phyloP scores from a whole-genome alignment of 176 grass and related monocot species.

The Juncus inflexus region DNA sequence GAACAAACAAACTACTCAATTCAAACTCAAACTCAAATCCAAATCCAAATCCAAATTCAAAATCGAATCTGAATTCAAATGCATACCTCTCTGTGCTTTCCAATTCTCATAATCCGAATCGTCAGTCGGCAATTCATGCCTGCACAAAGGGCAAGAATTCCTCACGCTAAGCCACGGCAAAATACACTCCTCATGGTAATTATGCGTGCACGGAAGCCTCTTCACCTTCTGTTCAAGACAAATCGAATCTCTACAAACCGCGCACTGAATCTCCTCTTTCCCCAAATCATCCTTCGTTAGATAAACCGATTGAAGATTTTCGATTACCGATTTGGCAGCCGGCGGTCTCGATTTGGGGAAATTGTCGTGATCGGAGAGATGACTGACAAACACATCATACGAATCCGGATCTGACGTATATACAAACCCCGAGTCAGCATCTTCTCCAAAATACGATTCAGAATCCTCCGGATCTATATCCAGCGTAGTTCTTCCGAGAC shows the following conservation, averaged over 20 bases:
- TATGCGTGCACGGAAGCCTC: conserved; percentile 68
- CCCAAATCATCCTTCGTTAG: conserved; percentile 35
- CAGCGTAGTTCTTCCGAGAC: conserved; percentile 9
- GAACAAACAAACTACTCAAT: conserved; percentile 3
- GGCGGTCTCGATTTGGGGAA: conserved; percentile 50
- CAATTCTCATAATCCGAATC: conserved; percentile 73
- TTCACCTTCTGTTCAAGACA: conserved; percentile 48
- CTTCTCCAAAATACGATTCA: conserved; percentile 8
- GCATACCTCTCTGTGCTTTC: conserved; percentile 24
- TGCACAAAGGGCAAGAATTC: conserved; percentile 93
- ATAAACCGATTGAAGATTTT: conserved; percentile 46
- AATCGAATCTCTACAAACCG: conserved; percentile 66
- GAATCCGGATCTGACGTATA: conserved; percentile 56
- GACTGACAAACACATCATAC: conserved; percentile 51
- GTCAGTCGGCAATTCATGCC: conserved; percentile 80
- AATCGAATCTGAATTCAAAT: conserved; percentile 20
- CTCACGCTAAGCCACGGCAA: conserved; percentile 74
- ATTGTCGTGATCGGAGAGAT: conserved; percentile 47
- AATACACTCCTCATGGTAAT: conserved; percentile 88
- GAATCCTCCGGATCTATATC: conserved; percentile 13
- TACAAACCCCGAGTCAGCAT: conserved; percentile 55
- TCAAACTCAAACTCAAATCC: neutral
- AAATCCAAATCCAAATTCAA: conserved; percentile 21
- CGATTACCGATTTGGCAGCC: conserved; percentile 42
- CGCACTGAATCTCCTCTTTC: conserved; percentile 50